Evolutionary conservation across 2,329 filamentous ascomycete species (phyloP), one percentile per base, ranked within the genome.

Genomic region (Claviceps arundinis): DNA sequence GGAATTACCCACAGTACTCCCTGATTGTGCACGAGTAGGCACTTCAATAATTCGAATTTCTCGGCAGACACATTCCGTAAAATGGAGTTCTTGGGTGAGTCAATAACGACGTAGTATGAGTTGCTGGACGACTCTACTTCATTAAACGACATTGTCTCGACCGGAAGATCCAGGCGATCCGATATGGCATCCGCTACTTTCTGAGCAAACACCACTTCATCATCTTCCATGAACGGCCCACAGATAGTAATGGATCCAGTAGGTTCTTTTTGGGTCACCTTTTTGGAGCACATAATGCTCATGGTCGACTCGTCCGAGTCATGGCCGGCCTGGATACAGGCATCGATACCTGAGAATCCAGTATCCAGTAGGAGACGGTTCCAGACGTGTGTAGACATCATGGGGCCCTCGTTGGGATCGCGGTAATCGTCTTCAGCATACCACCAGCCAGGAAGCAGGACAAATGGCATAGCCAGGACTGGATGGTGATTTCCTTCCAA

Each of bases 1-100:
- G 50, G 56, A 14, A 52, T 46, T 14, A 52, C 50, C 56, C 56
- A 57, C 14, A 57, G 34, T 16, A 56, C 37, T 8, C 54, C 56
- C 5, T 24, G 40, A 4, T 40, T 50, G 14, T 52, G 16, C 14
- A 51, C 24, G 5, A 57, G 47, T 19, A 56, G 7, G 40, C 19
- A n/a, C 38, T 53, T 41, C 11, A 57, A n/a, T 1, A 22, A 17
- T 4, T 54, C 48, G 42, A 57, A 57, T 16, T 24, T 46, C 9
- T 51, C 49, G 4, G 17, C 13, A 14, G 52, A 51, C 17, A 54
- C 44, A 11, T 50, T 30, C 6, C 5, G 42, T 5, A 53, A 17
- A 8, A 50, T 19, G 2, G 43, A 30, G 37, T 50, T 24, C 2
- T 26, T 17, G 6, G 44, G 16, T 2, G 52, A 50, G 34, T 54